Base-by-base conservation (phyloP, 2,329 filamentous ascomycete genomes). In the Diaporthe capsici region DNA sequence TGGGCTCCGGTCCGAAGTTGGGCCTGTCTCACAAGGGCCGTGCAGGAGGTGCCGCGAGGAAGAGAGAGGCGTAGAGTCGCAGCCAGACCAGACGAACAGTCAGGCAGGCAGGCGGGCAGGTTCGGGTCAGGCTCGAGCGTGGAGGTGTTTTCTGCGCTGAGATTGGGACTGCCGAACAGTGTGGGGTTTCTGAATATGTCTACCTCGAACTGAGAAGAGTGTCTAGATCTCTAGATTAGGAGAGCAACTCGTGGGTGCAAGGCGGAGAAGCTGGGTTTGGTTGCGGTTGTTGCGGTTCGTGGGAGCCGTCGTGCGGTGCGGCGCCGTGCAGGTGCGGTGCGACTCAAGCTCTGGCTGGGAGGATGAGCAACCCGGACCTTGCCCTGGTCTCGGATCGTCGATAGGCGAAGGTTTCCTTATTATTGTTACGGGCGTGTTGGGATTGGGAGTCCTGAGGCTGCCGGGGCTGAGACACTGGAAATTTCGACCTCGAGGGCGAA, bases 331-430 rank as follows among this genome's bases (percentile, higher is more conserved):
- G 42, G 42, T 8, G 44, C 44, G 61, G 44, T 51, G 60, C 65
- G 65, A 53, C 47, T 53, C 47, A 39, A 68, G 63, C 31, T 51
- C 25, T 51, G 65, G 44, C 25, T 37, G 65, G 44, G 47, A 68
- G 47, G 65, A 68, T 39, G 65, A n/a, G 65, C 65, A 53, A 28
- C 47, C 65, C 28, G 47, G 65, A 68, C 65, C 65, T 68, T 39
- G 65, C 65, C 65, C 65, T 68, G 47, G 65, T 68, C 65, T 51
- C 31, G 65, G 65, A 68, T 53, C 65, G 65, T 20, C 65, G 65
- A 68, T 68, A 39, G 47, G 65, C 65, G 65, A 68, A 13, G 17
- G 44, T 8, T 53, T 51, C 47, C 31, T 39, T 25, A 47, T 47
- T 47, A 7, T 22, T 57, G 51, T 39, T 8, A 51, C 22, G 6